Base-by-base conservation (phyloP, 176 grass and related monocot species). In the Cocos nucifera region DNA sequence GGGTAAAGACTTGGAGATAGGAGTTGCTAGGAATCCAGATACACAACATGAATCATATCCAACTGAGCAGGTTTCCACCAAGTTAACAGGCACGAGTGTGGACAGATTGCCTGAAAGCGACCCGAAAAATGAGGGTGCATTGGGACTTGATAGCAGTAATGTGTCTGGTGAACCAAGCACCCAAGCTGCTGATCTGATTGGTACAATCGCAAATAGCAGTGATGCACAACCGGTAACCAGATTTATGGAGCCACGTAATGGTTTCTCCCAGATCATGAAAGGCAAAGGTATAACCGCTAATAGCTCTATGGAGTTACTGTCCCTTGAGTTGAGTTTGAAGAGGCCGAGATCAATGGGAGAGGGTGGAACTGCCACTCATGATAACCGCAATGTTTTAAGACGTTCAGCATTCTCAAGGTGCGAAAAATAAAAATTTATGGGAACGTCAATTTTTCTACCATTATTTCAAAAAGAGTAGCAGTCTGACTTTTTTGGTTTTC, bases 381-480 rank as follows among this genome's bases (percentile, higher is more conserved):
- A 82, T 59, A 83, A 79, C 26, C 75, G 78, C 26, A 85, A 90
- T 19, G 78, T 87, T 19, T 48, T 90, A 23, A 87, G 73, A 82
- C 59, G 78, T n/a, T 95, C 86, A 2, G 86, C 80, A 61, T 87
- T 95, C 66, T 77, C 78, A 2, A 90, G 91, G 91, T 96, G 75
- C 65, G 82, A 44, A 84, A 83, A 79, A 79, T 76, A 76, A 95
- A 21, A 75, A 89, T 86, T 77, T 74, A 59, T 86, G 74, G 52
- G 51, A 76, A 32, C 52, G 67, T 59, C 20, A 30, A 27, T 54
- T 74, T 76, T 70, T 67, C 35, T 14, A 44, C 35, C 9, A 56
- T 64, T 71, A 69, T 49, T 70, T 59, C 32, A 66, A 19, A 29
- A 50, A 20, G 71, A 72, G 57, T 79, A 78, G 71, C 74, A 54